These are phyloP conservation scores for Trichoderma sp. DNA, from an alignment of 2,329 filamentous ascomycete species.

Conservation along the genomic window DNA sequence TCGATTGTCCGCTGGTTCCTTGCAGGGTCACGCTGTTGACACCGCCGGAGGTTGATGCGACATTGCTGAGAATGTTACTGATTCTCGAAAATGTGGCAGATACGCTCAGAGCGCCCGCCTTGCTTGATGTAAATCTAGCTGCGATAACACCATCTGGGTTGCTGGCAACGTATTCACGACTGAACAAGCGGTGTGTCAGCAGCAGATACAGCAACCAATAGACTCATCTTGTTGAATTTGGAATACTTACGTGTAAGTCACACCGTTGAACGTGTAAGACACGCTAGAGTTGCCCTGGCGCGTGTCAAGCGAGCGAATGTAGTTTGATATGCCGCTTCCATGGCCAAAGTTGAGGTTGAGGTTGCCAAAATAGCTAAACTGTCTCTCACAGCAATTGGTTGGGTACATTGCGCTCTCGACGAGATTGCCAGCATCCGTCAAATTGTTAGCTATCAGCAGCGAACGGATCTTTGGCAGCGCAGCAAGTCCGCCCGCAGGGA, in stretches of 20 bases:
- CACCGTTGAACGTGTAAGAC: slow-evolving; percentile 34
- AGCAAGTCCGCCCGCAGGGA: slow-evolving; percentile 32
- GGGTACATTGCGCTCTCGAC: slow-evolving; percentile 21
- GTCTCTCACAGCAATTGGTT: neutral
- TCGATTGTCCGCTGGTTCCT: slow-evolving; percentile 25
- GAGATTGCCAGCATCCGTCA: slow-evolving; percentile 37
- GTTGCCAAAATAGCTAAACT: slow-evolving; percentile 23
- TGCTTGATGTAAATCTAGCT: slow-evolving; percentile 26
- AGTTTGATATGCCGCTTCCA: slow-evolving; percentile 27
- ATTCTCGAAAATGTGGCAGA: slow-evolving; percentile 23
- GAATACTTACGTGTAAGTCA: slow-evolving; percentile 25
- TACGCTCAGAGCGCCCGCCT: slow-evolving; percentile 22
- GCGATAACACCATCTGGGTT: slow-evolving; percentile 39
- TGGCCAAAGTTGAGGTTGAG: slow-evolving; percentile 38
- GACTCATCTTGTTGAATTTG: neutral
- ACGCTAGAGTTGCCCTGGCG: slow-evolving; percentile 34
- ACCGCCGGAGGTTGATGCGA: slow-evolving; percentile 18
- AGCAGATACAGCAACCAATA: neutral
- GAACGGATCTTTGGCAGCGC: slow-evolving; percentile 36
- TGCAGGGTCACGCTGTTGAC: slow-evolving; percentile 22
- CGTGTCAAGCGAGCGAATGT: slow-evolving; percentile 40
- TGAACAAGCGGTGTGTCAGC: slow-evolving; percentile 2
- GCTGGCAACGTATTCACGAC: slow-evolving; percentile 39
- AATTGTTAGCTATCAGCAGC: slow-evolving; percentile 36
- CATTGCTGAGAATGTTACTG: slow-evolving; percentile 21